These are phyloP conservation scores for Nepenthes mirabilis DNA, from an alignment of 148 eudicot species.

Conservation along the genomic window DNA sequence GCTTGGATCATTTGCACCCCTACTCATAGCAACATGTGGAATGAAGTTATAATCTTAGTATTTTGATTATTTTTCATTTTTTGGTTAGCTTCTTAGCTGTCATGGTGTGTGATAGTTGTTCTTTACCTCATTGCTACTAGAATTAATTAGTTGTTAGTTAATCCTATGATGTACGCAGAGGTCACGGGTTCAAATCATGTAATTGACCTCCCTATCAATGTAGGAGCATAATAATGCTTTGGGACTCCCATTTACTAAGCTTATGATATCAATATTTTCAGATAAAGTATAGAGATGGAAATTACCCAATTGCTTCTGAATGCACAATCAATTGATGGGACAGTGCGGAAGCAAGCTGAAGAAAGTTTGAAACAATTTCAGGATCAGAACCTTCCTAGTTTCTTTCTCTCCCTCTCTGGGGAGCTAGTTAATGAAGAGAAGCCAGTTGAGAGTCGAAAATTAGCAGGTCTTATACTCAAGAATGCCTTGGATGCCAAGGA, in stretches of 20 bases:
- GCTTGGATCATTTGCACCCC: too few relatives aligned
- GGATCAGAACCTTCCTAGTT: slow-evolving; percentile 72
- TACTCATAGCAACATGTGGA: too few relatives aligned
- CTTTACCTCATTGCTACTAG: background rate
- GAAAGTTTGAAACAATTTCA: slow-evolving; percentile 67
- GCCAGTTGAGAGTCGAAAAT: slow-evolving; percentile 70
- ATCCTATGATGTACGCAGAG: too few relatives aligned
- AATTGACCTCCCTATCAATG: too few relatives aligned
- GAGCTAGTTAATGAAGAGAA: slow-evolving; percentile 77
- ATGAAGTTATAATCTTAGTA: too few relatives aligned
- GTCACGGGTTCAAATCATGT: too few relatives aligned
- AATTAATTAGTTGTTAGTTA: background rate
- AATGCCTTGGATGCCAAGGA: slow-evolving; percentile 97
- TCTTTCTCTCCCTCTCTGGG: slow-evolving; percentile 62
- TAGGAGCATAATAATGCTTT: too few relatives aligned
- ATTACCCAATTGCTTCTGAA: slow-evolving; percentile 73
- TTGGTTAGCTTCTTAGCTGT: background rate
- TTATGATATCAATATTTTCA: slow-evolving; percentile 4
- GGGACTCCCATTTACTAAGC: background rate
- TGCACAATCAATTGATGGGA: slow-evolving; percentile 73
- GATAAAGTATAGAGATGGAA: slow-evolving; percentile 62
- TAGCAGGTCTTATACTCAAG: slow-evolving; percentile 76
- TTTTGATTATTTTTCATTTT: too few relatives aligned
- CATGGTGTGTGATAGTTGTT: background rate
- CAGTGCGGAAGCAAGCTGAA: slow-evolving; percentile 76